A percentile compares a stretch with the other conserved stretches of the same genome.
Evolutionary conservation across 345 rosid species (phyloP).

Genomic region (Dimocarpus longan): DNA sequence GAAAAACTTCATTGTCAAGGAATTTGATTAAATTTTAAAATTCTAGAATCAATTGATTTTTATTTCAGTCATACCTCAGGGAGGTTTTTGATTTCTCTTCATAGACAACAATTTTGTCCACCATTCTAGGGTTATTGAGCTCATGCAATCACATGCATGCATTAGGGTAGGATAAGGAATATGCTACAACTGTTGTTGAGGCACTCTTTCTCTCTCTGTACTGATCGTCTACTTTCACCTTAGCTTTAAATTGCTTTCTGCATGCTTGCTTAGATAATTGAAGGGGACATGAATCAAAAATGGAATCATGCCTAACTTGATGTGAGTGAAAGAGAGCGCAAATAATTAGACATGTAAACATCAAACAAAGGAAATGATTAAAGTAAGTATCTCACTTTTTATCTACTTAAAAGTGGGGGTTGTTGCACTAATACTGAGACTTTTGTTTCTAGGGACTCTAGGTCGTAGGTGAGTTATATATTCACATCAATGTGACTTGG

Average conservation of each 20-base stretch:
- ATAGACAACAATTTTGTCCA: too few species aligned
- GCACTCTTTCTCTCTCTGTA: neutral
- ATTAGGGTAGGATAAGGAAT: neutral
- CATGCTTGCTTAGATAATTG: slow-evolving; percentile 14
- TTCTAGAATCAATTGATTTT: too few species aligned
- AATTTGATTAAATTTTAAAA: too few species aligned
- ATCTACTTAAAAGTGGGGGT: slow-evolving; percentile 16
- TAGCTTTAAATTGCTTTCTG: slow-evolving; percentile 18
- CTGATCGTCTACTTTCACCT: neutral
- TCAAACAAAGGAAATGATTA: slow-evolving; percentile 13
- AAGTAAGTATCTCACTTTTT: slow-evolving; percentile 14
- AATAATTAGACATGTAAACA: slow-evolving; percentile 6
- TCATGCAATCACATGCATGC: neutral
- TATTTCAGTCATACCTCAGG: too few species aligned
- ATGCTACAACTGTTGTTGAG: too few species aligned
- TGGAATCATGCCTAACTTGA: slow-evolving; percentile 26
- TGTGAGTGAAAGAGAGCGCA: slow-evolving; percentile 5
- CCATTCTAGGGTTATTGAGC: too few species aligned
- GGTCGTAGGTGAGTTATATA: slow-evolving; percentile 22
- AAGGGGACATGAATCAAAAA: neutral
- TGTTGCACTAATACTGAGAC: slow-evolving; percentile 5
- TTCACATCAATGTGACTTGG: slow-evolving; percentile 24
- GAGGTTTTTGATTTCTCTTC: too few species aligned
- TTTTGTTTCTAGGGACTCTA: slow-evolving; percentile 3
- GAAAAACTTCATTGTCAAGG: too few species aligned